Evolutionary conservation across 129 eudicot genomes (phyloP).

Genomic region (Tanacetum coccineum): DNA sequence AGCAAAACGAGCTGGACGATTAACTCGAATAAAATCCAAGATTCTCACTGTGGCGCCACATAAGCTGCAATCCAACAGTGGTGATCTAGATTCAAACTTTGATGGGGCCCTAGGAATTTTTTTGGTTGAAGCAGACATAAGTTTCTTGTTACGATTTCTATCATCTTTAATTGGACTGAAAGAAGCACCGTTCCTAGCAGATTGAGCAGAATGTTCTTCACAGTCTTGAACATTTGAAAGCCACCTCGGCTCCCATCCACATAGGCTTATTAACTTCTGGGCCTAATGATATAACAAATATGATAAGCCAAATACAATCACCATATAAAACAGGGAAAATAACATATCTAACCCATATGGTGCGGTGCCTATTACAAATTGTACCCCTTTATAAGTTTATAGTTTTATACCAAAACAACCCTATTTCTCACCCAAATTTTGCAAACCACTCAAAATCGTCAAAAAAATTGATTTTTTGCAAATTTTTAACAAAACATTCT

Average conservation of each 20-base stretch:
- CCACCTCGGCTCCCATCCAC: slow-evolving; percentile 99
- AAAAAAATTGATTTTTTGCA: too few species aligned
- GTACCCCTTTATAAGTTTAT: too few species aligned
- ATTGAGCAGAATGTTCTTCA: slow-evolving; percentile 97
- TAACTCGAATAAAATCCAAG: slow-evolving; percentile 73
- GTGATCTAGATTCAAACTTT: slow-evolving; percentile 72
- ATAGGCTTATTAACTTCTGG: slow-evolving; percentile 82
- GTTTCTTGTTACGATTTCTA: slow-evolving; percentile 53
- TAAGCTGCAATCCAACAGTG: slow-evolving; percentile 82
- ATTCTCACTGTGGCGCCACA: slow-evolving; percentile 94
- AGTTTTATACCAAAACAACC: too few species aligned
- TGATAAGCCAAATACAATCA: background rate
- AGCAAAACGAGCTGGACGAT: slow-evolving; percentile 66
- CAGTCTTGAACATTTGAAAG: slow-evolving; percentile 85
- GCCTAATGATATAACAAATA: slow-evolving; percentile 41
- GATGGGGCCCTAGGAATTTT: slow-evolving; percentile 44
- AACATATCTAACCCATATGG: too few species aligned
- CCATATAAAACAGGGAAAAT: too few species aligned
- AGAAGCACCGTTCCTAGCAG: slow-evolving; percentile 79
- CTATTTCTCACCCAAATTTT: too few species aligned
- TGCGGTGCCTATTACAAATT: too few species aligned
- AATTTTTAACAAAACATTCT: too few species aligned
- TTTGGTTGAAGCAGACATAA: slow-evolving; percentile 50
- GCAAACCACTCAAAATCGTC: too few species aligned
- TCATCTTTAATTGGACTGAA: slow-evolving; percentile 52